phyloP scores from a whole-genome alignment of 2,329 filamentous ascomycete genomes.

The Stemphylium lycopersici region DNA sequence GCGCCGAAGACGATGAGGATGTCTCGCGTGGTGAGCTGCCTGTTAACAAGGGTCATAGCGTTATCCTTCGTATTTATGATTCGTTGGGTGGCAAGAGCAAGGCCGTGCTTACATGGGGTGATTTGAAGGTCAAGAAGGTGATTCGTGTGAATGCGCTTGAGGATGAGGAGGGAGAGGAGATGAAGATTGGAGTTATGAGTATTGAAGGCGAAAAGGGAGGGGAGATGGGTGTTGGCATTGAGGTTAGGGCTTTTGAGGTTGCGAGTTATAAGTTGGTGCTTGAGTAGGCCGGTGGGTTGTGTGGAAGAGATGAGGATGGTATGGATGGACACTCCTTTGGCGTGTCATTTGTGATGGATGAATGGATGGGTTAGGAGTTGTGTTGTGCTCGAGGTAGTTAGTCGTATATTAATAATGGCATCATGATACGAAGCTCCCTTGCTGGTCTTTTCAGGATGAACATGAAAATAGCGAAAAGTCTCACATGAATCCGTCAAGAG shows the following conservation, averaged over 20 bases:
- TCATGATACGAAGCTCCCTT: too few species aligned
- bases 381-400: too few species aligned
- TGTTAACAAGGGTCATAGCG: constrained; percentile 71
- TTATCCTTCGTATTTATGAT: constrained; percentile 88
- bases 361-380: too few species aligned
- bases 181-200: constrained; percentile 38
- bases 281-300: too few species aligned
- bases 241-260: constrained; percentile 81
- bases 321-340: too few species aligned
- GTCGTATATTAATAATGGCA: too few species aligned
- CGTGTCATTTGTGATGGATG: too few species aligned
- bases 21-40: constrained; percentile 63
- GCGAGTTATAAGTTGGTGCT: constrained; percentile 71
- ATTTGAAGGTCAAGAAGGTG: constrained; percentile 74
- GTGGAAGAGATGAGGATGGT: too few species aligned
- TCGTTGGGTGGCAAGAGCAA: constrained; percentile 80
- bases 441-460: too few species aligned
- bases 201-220: constrained; percentile 57
- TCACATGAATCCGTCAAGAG: too few species aligned
- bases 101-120: constrained; percentile 69
- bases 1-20: constrained; percentile 67
- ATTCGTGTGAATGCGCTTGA: constrained; percentile 88
- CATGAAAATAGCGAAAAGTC: too few species aligned
- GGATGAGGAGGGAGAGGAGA: constrained; percentile 77
- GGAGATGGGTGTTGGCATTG: constrained; percentile 58